Percentiles rank a stretch among this genome's conserved stretches.
These are phyloP conservation scores for Caloboletus firmus DNA, from an alignment of 1,284 basidiomycete genomes.

Conservation along the genomic window DNA sequence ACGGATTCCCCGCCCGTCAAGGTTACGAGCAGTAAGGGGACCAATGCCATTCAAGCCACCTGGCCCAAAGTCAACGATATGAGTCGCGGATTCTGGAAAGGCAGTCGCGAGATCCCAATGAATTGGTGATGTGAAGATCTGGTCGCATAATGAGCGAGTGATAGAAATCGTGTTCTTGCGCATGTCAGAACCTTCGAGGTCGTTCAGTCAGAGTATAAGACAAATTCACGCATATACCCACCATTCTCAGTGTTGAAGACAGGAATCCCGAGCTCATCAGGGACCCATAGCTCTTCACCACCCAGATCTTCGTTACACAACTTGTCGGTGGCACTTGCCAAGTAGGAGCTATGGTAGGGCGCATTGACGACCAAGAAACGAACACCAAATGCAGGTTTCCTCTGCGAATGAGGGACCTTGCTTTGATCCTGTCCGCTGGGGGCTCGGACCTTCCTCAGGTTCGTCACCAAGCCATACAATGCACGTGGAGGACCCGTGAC, in stretches of 20 bases:
- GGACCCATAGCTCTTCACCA: slow-evolving; percentile 80
- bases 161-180: slow-evolving; percentile 65
- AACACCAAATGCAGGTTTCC: slow-evolving; percentile 91
- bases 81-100: slow-evolving; percentile 88
- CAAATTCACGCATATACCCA: slow-evolving; percentile 39
- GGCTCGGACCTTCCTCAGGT: slow-evolving; percentile 87
- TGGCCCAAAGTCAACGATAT: slow-evolving; percentile 95
- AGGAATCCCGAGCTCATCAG: slow-evolving; percentile 74
- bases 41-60: slow-evolving; percentile 94
- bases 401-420: slow-evolving; percentile 91
- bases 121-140: slow-evolving; percentile 91
- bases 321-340: slow-evolving; percentile 76
- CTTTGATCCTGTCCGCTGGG: slow-evolving; percentile 88
- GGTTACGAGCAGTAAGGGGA: slow-evolving; percentile 83
- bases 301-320: slow-evolving; percentile 73
- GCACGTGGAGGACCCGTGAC: slow-evolving; percentile 91
- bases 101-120: slow-evolving; percentile 90
- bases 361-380: slow-evolving; percentile 94
- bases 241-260: slow-evolving; percentile 94
- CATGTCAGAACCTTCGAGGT: slow-evolving; percentile 73
- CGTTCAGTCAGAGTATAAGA: slow-evolving; percentile 15
- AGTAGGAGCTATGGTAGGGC: slow-evolving; percentile 92
- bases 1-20: slow-evolving; percentile 91
- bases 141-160: slow-evolving; percentile 83
- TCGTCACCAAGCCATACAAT: slow-evolving; percentile 92